phyloP scores from a whole-genome alignment of 2,329 filamentous ascomycete species.

The Clarireedia sp. region DNA sequence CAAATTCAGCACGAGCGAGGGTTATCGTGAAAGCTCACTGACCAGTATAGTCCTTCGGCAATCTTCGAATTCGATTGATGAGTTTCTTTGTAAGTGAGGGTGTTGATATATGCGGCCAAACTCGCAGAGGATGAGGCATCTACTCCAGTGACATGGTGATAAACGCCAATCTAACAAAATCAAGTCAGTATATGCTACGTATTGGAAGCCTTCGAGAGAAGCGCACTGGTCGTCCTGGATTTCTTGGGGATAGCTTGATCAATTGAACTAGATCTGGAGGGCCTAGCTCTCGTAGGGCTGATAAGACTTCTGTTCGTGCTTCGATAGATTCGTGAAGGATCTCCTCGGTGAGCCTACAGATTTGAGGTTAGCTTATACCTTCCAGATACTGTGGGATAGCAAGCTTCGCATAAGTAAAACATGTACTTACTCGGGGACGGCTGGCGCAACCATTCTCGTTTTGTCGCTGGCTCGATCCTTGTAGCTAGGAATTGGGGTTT shows the following conservation, averaged over 20 bases:
- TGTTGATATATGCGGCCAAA: slow-evolving; percentile 96
- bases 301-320: slow-evolving; percentile 80
- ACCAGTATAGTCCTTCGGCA: slow-evolving; percentile 91
- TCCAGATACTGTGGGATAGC: background rate
- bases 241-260: slow-evolving; percentile 62
- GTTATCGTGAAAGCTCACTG: slow-evolving; percentile 29
- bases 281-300: slow-evolving; percentile 81
- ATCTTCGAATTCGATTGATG: slow-evolving; percentile 76
- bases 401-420: background rate
- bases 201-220: background rate
- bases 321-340: slow-evolving; percentile 86
- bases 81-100: slow-evolving; percentile 80
- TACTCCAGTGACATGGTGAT: slow-evolving; percentile 95
- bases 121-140: slow-evolving; percentile 97
- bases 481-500: background rate
- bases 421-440: slow-evolving; percentile 63
- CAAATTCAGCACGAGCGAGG: slow-evolving; percentile 18
- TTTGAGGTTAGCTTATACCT: slow-evolving; percentile 14
- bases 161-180: slow-evolving; percentile 65
- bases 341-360: slow-evolving; percentile 79
- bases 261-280: slow-evolving; percentile 94
- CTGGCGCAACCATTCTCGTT: slow-evolving; percentile 43
- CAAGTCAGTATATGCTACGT: slow-evolving; percentile 11
- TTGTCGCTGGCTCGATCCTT: background rate
- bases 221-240: slow-evolving; percentile 46